Evolutionary conservation across 2,329 filamentous ascomycete genomes (phyloP), one percentile per base, ranked within the genome.

Genomic region (Diaporthe caulivora): DNA sequence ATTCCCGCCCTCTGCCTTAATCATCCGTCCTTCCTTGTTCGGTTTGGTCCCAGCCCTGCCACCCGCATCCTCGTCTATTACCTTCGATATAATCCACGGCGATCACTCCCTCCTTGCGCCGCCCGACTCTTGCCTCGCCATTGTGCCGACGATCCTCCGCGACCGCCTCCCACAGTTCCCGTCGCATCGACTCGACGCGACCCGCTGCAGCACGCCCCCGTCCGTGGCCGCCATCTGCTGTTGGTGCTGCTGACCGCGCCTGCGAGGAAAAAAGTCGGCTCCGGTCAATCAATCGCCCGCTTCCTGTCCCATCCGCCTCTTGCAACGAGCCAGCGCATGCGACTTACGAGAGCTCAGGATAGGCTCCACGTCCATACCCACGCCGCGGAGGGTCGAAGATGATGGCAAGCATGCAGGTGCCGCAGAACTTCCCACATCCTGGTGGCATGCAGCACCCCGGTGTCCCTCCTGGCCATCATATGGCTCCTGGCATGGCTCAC

Each of bases 371-470:
- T 90, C 87, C 87, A 88, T 87, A 88, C 90, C 89, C 88, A 90
- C 87, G 79, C 78, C 78, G 88, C 90, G 89, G 88, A 87, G 87
- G 86, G 81, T 87, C 87, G 87, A 84, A 86, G 80, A 94, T 93
- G 92, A 94, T 94, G 92, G 89, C 92, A 76, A 91, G 89, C 83
- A 90, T 92, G 84, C 69, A 71, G 69, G 55, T 71, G 69, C 87
- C 86, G 77, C 89, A 89, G 78, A 87, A 89, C 80, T 93, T 91
- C 79, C 83, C 86, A 80, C 92, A 94, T 85, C 91, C 92, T 77
- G 90, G 87, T 79, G 90, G 87, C 80, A 93, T 95, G 90, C 92
- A 87, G 75, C 92, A 93, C 81, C 92, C 92, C 76, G 92, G 91
- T 77, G 90, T 93, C 77, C 88, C 90, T 76, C 87, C 89, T 51